These are phyloP conservation scores for Sporothrix curviconia DNA, from an alignment of 2,329 filamentous ascomycete species.

Conservation along the genomic window DNA sequence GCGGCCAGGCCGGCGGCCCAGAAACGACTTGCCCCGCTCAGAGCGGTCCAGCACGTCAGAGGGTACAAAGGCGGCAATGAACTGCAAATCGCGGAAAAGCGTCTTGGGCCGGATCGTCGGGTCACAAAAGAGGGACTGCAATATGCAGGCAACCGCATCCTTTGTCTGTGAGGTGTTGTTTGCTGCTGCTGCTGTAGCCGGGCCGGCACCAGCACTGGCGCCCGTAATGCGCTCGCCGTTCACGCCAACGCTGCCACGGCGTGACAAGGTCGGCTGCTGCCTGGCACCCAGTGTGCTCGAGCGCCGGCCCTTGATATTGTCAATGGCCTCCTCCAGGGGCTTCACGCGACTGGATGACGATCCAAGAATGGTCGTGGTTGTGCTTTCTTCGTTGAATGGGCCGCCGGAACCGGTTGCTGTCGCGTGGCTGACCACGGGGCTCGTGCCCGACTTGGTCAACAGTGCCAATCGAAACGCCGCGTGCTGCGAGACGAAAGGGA, in stretches of 20 bases:
- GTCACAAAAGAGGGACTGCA: conserved; percentile 62
- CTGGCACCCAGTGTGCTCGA: conserved; percentile 45
- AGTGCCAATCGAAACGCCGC: conserved; percentile 32
- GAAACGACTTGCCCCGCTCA: conserved; percentile 70
- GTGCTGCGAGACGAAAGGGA: conserved; percentile 56
- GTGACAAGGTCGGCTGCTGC: conserved; percentile 21
- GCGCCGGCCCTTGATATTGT: conserved; percentile 62
- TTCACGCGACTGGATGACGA: conserved; percentile 32
- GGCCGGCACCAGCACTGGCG: conserved; percentile 31
- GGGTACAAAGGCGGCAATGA: conserved; percentile 61
- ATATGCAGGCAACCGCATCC: conserved; percentile 58
- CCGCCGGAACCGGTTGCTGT: background rate
- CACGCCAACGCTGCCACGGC: conserved; percentile 30
- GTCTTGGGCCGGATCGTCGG: conserved; percentile 67
- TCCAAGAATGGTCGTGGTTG: conserved; percentile 1
- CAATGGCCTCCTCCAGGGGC: conserved; percentile 59
- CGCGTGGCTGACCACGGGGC: conserved; percentile 7
- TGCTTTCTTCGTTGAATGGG: background rate
- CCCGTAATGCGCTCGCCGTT: conserved; percentile 41
- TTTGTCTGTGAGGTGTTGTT: conserved; percentile 47
- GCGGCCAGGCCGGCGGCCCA: conserved; percentile 85
- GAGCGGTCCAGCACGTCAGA: conserved; percentile 54
- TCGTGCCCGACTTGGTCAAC: conserved; percentile 24
- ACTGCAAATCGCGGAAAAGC: conserved; percentile 74
- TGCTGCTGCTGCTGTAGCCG: conserved; percentile 33